Base-by-base conservation (phyloP, 495 filamentous ascomycete species). In the Extremus antarcticus region DNA sequence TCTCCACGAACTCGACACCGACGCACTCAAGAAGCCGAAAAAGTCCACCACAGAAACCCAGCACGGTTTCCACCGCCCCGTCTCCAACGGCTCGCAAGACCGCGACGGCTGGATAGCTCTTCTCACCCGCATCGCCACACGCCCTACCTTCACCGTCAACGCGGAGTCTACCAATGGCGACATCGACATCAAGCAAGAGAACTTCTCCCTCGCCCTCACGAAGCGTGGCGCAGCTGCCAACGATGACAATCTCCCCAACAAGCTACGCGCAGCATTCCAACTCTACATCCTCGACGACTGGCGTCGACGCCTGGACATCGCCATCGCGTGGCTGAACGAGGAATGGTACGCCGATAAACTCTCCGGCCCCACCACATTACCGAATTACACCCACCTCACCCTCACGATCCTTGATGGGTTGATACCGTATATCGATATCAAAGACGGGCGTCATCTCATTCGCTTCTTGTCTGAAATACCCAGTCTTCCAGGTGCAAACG, bases 261-360 rank as follows among this genome's bases (percentile, higher is more conserved):
- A 75, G 1, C 88, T 96, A 51, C 80, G 92, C 19, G 85, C 95
- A 60, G 76, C 77, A 16, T 73, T 98, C 4, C 90, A 85, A 69
- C 76, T 76, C 20, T 95, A 91, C 68, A 78, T 97, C 40, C 74
- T 95, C 21, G 86, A 90, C 54, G 92, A 99, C 69, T 99, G 94
- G 69, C 79, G 90, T 32, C 80, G 78, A 39, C 81, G 91, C 21
- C 87, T 97, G 53, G 89, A 88, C 53, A 77, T 89, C 35, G 90
- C 87, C 1, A 84, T 95, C 51, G 78, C 82, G 17, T 99, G 92
- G 92, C 74, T 97, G 23, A 90, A 85, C 62, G 92, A 99, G 68
- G 92, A 99, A 70, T 99, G 91, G 91, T 97, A 94, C 70, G 92
- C 88, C 64, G 94, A 95, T 66, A 79, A 79, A 39, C 68, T 95